Evolutionary conservation across 345 rosid species (phyloP), one percentile per base, ranked within the genome.

Genomic region (Melaleuca quinquenervia): DNA sequence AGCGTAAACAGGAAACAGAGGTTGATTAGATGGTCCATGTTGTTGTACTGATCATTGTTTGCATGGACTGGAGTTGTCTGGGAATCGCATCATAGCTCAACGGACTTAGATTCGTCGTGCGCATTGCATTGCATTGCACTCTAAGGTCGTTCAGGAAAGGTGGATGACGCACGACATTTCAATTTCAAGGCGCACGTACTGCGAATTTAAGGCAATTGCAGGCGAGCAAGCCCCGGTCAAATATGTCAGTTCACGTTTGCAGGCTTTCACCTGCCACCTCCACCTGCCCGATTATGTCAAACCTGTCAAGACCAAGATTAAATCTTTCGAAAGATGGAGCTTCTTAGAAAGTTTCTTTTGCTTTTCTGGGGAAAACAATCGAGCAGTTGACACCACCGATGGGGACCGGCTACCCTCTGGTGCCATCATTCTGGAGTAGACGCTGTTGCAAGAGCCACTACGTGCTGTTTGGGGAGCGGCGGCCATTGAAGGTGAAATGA

Each of bases 381-480:
- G 54, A 92, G 87, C 88, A 88, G 53, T 89, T 93, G 82, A 88
- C 70, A 83, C 98, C 52, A 88, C 94, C 21, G 93, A 97, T 83
- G 98, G 95, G 92, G 90, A 95, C 18, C 94, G 96, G 41, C n/a
- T 48, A 52, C 88, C 92, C 75, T 91, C 87, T 90, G 99, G 98
- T 84, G 94, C 92, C 98, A 97, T 85, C 87, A n/a, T 96, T 87
- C 94, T 97, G 87, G 96, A 97, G 86, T 92, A 95, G 52, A 97
- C 95, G 99, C 96, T 98, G 84, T 97, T 96, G 89, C 52, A 97
- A 93, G 91, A 94, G 93, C 89, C 89, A 96, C 98, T 96, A 82
- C 95, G 95, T 20, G 87, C 96, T 90, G 94, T 94, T 16, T 89
- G 98, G 84, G 99, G 94, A 87, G 94, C 94, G 86, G 99, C 95